These are phyloP conservation scores for Fraxinus dipetala DNA, from an alignment of 305 asterid genomes.

Conservation along the genomic window DNA sequence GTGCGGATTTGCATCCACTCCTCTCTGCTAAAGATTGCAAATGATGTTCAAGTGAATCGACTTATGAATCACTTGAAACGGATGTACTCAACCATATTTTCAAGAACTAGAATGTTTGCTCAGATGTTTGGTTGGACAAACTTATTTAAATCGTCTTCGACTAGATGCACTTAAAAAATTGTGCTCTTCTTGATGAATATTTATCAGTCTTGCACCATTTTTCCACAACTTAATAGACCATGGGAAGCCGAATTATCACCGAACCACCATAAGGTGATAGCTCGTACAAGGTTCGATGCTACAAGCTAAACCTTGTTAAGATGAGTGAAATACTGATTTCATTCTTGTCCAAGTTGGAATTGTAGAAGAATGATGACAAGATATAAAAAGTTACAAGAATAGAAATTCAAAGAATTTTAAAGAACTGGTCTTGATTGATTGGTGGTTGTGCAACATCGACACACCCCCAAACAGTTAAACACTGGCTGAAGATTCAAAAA, in stretches of 20 bases:
- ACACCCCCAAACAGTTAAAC: slow-evolving; percentile 18
- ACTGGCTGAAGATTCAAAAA: neutral
- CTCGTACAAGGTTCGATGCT: neutral
- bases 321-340: neutral
- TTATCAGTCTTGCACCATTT: neutral
- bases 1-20: neutral
- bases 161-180: neutral
- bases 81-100: neutral
- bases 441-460: neutral
- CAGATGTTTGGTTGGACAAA: neutral
- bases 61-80: neutral
- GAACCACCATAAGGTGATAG: neutral
- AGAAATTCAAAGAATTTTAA: neutral
- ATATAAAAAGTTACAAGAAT: neutral
- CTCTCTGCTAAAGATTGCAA: neutral
- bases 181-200: neutral
- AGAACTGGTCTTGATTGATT: neutral
- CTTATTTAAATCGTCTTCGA: neutral
- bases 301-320: neutral
- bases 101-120: neutral
- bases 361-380: neutral
- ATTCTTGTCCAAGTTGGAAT: neutral
- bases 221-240: neutral
- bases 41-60: neutral
- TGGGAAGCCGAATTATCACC: neutral